Base-by-base conservation (phyloP, 371 early-diverging fungal genomes). In the Enterospora canceri region DNA sequence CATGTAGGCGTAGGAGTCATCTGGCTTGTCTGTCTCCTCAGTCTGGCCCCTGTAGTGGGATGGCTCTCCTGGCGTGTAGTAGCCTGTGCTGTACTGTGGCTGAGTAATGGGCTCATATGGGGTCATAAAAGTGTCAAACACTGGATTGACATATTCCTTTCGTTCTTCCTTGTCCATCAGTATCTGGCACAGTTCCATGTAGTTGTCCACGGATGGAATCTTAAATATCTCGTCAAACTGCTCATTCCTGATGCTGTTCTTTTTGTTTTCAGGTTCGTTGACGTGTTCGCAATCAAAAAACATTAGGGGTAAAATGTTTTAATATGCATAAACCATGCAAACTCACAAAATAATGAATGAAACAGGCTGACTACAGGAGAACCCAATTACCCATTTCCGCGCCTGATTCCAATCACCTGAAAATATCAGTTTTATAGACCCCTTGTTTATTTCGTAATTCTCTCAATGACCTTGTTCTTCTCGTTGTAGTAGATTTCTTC, bases 1-100 rank as follows among this genome's bases (percentile, higher is more conserved):
- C 29, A 80, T 65, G 18, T 72, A 58, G 8, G 80, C 75, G 70
- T 80, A 80, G 1, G 79, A 78, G 26, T 65, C 59, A 2, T 62
- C 55, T 18, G 80, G 80, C 50, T 80, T 80, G 24, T 63, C 34
- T 4, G 4, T 23, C n/a, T 53, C 54, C 30, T 4, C 4, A 21
- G 8, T 24, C 19, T 51, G 8, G 4, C 4, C 26, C 4, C 5
- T 21, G 26, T 51, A 19, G 8, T 21, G 4, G 8, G 4, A 8
- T 21, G 5, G 18, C 18, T 51, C 26, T 4, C 19, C 19, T 24
- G 19, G 4, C 18, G 4, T 21, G 26, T 51, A 8, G 21, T 21
- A 15, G 4, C 19, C 19, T 51, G 19, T 51, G 26, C 5, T 24
- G 26, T 19, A 8, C 26, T 21, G 53, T 18, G 12, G 60, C 8